phyloP scores from a whole-genome alignment of 176 grass and related monocot species.

The Phyllostachys edulis region DNA sequence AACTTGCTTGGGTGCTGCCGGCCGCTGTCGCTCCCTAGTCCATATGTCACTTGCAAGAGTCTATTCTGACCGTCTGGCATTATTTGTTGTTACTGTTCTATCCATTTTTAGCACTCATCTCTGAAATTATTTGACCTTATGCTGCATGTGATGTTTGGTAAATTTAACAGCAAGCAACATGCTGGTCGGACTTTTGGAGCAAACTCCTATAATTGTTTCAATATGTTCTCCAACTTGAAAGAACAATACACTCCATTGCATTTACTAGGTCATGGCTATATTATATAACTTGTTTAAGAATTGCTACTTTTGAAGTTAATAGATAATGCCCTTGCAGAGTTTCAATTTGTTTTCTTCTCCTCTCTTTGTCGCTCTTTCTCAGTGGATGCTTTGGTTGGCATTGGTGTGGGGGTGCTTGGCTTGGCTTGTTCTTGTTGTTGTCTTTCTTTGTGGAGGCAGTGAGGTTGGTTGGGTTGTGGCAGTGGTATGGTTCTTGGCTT shows the following conservation, averaged over 20 bases:
- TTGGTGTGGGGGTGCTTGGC: too few species aligned
- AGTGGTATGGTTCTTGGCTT: too few species aligned
- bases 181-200: background rate
- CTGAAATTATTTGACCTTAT: background rate
- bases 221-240: background rate
- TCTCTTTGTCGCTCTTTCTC: too few species aligned
- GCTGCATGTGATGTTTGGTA: too few species aligned
- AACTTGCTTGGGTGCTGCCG: background rate
- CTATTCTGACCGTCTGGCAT: background rate
- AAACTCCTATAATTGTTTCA: background rate
- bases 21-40: background rate
- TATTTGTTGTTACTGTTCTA: background rate
- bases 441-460: too few species aligned
- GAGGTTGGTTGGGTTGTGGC: too few species aligned
- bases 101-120: background rate
- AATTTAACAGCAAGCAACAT: background rate
- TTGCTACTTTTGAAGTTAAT: background rate
- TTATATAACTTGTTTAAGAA: background rate
- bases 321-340: background rate
- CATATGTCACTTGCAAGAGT: background rate
- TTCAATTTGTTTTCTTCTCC: too few species aligned
- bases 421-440: too few species aligned
- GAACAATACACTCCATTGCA: background rate
- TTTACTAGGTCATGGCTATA: background rate
- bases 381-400: too few species aligned